Evolutionary conservation across 116 monocot species (phyloP), one percentile per base, ranked within the genome.

Genomic region (Zostera marina): DNA sequence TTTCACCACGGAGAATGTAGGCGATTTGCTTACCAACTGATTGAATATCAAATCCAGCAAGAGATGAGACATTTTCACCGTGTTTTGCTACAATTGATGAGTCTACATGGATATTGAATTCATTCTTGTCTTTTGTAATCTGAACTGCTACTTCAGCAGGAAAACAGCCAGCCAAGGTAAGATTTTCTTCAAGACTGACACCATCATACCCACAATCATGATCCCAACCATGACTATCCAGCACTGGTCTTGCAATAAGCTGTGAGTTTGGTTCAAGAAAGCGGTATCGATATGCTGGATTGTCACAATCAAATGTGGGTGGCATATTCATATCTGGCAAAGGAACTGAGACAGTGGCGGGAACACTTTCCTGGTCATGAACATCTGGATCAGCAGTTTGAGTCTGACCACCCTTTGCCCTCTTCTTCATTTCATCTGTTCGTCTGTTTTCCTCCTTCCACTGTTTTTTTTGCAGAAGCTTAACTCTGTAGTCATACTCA

Each of bases 221-320:
- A 65, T 92, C 92, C 92, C 92, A 92, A 13, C 92, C 87, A 68
- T 83, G 87, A 12, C 81, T 66, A 70, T 92, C 92, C 25, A 87
- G 66, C 0, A 92, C 83, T 7, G 87, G 87, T 40, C 87, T 68
- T 6, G 74, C 68, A 1, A 83, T 70, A 47, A 92, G 70, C 63
- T 79, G 82, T 2, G 92, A 83, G 7, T 71, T 83, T 44, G 82
- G 82, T 65, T 87, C 83, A 54, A 92, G 63, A 62, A 83, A 87
- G 5, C 81, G 80, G 62, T 87, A 92, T 8, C 83, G 68, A 58
- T 76, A 84, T 0, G 74, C 72, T 12, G 87, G 81, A 64, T 62
- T 66, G 21, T 84, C 76, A 43, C 81, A 59, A 65, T 92, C 92
- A 76, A 92, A 92, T 40, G 83, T 74, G 41, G 81, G 92, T 40